Evolutionary conservation across 495 filamentous ascomycete species (phyloP).

Genomic region (Haplographium delicatum): DNA sequence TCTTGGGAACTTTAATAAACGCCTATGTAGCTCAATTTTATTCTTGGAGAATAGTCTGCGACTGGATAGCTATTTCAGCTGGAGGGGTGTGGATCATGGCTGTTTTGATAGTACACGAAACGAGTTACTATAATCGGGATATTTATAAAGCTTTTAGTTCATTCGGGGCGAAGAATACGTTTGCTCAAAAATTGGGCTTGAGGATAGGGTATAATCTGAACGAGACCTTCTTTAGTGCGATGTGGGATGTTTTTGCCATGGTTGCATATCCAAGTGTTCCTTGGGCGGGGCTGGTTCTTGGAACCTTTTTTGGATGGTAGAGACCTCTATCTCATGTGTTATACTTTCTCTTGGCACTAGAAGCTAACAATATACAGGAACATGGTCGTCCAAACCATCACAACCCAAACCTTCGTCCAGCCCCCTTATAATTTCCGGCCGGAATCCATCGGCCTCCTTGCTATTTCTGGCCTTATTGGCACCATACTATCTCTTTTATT

Average conservation of each 20-base stretch:
- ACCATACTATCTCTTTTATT: background rate
- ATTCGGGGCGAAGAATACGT: background rate
- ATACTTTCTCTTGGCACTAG: background rate
- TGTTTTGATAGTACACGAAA: conserved; percentile 36
- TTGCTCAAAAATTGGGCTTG: background rate
- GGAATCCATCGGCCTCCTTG: background rate
- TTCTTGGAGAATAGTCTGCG: conserved; percentile 35
- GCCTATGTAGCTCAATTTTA: conserved; percentile 33
- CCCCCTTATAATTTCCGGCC: background rate
- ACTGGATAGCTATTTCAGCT: conserved; percentile 32
- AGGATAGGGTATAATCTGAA: conserved; percentile 2
- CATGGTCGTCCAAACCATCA: background rate
- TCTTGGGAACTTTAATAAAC: conserved; percentile 37
- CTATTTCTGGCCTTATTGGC: conserved; percentile 5
- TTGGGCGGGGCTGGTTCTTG: background rate
- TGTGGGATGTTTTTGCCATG: background rate
- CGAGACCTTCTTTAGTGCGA: background rate
- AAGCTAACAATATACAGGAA: background rate
- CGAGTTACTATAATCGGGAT: conserved; percentile 25
- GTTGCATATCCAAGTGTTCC: background rate
- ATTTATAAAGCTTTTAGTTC: background rate
- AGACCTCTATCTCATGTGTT: background rate
- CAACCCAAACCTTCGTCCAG: background rate
- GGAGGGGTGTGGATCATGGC: conserved; percentile 31
- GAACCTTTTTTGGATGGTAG: conserved; percentile 1